These are phyloP conservation scores for Cladosporium cucumerinum DNA, from an alignment of 2,329 filamentous ascomycete genomes.

Conservation along the genomic window DNA sequence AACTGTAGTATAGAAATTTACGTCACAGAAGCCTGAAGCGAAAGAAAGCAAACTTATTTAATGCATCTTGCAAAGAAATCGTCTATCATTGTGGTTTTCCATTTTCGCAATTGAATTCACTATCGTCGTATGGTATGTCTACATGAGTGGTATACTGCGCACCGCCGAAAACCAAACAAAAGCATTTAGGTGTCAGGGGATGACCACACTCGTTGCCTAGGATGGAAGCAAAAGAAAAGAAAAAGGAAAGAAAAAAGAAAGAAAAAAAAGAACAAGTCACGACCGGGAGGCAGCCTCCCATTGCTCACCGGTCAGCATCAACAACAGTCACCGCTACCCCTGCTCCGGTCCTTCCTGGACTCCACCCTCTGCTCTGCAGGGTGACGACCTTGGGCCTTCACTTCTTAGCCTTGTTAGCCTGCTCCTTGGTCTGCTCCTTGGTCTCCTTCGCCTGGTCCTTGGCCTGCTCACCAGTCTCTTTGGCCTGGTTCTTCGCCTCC, in stretches of 20 bases:
- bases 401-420: constrained; percentile 16
- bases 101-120: background rate
- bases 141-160: constrained; percentile 15
- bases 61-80: background rate
- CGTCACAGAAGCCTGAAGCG: background rate
- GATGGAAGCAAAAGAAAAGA: background rate
- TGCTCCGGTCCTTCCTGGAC: background rate
- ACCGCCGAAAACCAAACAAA: background rate
- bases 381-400: background rate
- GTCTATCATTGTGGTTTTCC: background rate
- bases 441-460: constrained; percentile 11
- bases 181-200: background rate
- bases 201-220: background rate
- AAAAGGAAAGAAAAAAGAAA: background rate
- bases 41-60: too few species aligned
- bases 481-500: constrained; percentile 18
- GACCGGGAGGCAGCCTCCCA: background rate
- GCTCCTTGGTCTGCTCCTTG: constrained; percentile 16
- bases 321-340: constrained; percentile 1
- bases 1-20: constrained; percentile 12
- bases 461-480: constrained; percentile 16
- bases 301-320: constrained; percentile 4
- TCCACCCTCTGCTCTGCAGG: background rate
- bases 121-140: constrained; percentile 14
- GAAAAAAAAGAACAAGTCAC: background rate